Conservation (phyloP, 1,284 basidiomycete genomes). For the Puccinia coronata region DNA sequence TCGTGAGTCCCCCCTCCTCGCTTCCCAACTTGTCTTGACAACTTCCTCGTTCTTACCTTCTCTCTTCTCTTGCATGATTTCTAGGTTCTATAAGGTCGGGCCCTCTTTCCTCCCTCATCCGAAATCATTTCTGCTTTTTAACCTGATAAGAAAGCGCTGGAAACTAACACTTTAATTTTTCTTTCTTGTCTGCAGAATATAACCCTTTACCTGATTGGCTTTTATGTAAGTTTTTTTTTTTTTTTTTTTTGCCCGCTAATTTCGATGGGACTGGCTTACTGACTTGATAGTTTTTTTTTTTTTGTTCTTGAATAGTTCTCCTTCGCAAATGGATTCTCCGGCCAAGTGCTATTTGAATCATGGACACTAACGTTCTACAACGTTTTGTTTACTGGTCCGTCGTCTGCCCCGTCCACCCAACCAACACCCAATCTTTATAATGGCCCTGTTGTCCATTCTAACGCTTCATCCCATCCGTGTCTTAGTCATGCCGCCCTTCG, state of each 20-base stretch:
- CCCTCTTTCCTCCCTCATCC: background rate
- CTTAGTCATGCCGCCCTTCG: slow-evolving; percentile 82
- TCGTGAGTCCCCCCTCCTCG: slow-evolving; percentile 43
- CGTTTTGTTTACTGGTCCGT: slow-evolving; percentile 57
- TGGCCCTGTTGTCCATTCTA: background rate
- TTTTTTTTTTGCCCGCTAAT: no score
- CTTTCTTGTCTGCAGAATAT: slow-evolving; percentile 36
- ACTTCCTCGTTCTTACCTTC: background rate
- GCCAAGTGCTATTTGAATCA: slow-evolving; percentile 95
- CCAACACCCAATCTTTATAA: background rate
- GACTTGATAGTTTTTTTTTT: background rate
- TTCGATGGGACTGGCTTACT: background rate
- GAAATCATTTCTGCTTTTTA: no score
- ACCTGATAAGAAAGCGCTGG: background rate
- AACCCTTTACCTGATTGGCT: slow-evolving; percentile 47
- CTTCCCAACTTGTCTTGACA: background rate
- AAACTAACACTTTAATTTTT: background rate
- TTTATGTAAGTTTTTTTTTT: slow-evolving; percentile 36
- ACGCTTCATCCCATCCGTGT: background rate
- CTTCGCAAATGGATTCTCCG: slow-evolving; percentile 97
- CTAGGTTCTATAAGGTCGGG: slow-evolving; percentile 48
- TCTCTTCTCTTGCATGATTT: background rate
- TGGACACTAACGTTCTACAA: slow-evolving; percentile 79
- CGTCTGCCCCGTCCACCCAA: background rate
- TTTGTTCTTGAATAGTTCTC: slow-evolving; percentile 68